phyloP scores from a whole-genome alignment of 257 asterid species.

The Cruciata laevipes region DNA sequence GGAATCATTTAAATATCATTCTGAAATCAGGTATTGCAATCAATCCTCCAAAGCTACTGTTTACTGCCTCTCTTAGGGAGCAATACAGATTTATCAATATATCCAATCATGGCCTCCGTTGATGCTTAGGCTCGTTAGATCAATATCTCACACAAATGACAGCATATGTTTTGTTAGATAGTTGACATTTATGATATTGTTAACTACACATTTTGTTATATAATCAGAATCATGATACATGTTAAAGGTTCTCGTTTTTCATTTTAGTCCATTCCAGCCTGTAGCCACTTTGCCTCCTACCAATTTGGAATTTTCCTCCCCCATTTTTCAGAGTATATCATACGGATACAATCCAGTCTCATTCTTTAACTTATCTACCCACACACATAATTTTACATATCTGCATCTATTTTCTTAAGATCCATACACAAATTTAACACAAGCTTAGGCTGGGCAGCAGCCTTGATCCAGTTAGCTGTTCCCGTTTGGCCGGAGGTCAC shows the following conservation, averaged over 20 bases:
- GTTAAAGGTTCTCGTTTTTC: background rate
- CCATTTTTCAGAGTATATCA: background rate
- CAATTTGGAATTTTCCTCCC: background rate
- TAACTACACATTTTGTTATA: background rate
- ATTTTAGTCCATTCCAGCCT: too few relatives aligned
- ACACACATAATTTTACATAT: background rate
- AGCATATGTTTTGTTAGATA: background rate
- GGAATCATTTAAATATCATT: slow-evolving; percentile 76
- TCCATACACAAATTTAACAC: too few relatives aligned
- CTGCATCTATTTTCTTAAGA: too few relatives aligned
- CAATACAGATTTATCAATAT: background rate
- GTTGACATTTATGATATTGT: background rate
- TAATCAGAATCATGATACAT: too few relatives aligned
- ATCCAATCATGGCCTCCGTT: background rate
- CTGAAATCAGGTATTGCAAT: slow-evolving; percentile 64
- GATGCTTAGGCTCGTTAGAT: background rate
- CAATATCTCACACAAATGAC: background rate
- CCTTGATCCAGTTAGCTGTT: slow-evolving; percentile 2
- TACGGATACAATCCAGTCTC: background rate
- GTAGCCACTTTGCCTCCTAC: too few relatives aligned
- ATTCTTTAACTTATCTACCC: background rate
- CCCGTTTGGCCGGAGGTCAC: background rate
- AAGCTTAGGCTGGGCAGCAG: background rate
- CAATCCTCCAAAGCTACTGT: background rate
- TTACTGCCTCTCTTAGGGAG: background rate